Percentiles rank a stretch among this genome's conserved stretches.
phyloP scores from a whole-genome alignment of 768 basidiomycete genomes.

The Daedaleopsis nitida region DNA sequence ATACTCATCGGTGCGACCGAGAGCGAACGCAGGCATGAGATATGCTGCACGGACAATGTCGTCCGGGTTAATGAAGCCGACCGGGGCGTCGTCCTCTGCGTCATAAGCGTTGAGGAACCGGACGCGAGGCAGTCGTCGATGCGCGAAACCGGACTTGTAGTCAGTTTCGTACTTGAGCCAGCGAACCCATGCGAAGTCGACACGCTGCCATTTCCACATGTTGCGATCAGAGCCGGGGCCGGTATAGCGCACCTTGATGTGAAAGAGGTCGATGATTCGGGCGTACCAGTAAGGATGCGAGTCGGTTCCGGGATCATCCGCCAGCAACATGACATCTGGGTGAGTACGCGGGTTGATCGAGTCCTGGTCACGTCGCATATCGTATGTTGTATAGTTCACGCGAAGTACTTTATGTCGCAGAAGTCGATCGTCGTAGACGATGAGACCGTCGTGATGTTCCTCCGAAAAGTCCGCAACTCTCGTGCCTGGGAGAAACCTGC shows the following conservation, averaged over 20 bases:
- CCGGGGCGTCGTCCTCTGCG: constrained; percentile 31
- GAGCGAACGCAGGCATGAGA: constrained; percentile 42
- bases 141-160: constrained; percentile 29
- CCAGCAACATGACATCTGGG: constrained; percentile 33
- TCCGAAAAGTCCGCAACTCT: constrained; percentile 31
- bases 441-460: constrained; percentile 11
- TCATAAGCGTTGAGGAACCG: constrained; percentile 38
- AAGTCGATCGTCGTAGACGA: constrained; percentile 26
- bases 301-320: neutral
- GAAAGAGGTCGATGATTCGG: constrained; percentile 29
- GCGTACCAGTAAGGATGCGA: constrained; percentile 32
- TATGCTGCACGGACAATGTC: constrained; percentile 41
- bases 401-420: constrained; percentile 34
- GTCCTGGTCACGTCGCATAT: constrained; percentile 43
- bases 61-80: constrained; percentile 48
- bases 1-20: constrained; percentile 19
- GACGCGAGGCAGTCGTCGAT: constrained; percentile 36
- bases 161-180: constrained; percentile 37
- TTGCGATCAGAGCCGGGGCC: neutral
- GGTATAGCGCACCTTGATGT: constrained; percentile 12
- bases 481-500: constrained; percentile 25
- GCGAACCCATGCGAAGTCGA: constrained; percentile 42
- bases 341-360: constrained; percentile 40
- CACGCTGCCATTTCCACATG: neutral
- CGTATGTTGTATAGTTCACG: constrained; percentile 45